Percentiles rank a stretch among this genome's conserved stretches.
Evolutionary conservation across 306 rosid species (phyloP).

Genomic region (Hippophae rhamnoides): DNA sequence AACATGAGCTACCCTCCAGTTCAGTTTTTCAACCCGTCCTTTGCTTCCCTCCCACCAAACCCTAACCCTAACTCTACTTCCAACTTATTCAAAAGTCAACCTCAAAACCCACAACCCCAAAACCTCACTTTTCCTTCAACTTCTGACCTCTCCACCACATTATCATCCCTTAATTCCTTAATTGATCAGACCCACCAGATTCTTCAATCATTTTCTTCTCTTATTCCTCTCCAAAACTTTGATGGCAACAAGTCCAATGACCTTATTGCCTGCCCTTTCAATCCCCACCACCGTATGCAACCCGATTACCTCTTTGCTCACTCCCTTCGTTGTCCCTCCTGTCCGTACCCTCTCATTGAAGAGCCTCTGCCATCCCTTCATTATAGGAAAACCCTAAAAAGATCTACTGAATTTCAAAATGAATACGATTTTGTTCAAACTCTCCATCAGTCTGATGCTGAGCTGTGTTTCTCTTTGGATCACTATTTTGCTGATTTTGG

Average conservation of each 20-base stretch:
- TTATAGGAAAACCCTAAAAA: conserved; percentile 44
- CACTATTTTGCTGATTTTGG: conserved; percentile 19
- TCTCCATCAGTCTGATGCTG: conserved; percentile 19
- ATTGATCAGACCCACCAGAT: conserved; percentile 27
- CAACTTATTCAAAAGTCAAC: conserved; percentile 1
- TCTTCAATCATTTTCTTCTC: conserved; percentile 26
- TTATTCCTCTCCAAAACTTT: conserved; percentile 27
- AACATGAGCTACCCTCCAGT: conserved; percentile 21
- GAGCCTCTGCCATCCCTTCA: conserved; percentile 24
- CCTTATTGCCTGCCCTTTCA: conserved; percentile 41
- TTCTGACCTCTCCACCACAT: conserved; percentile 24
- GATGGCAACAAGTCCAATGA: conserved; percentile 1
- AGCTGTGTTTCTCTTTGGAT: conserved; percentile 47
- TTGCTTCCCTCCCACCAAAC: conserved; percentile 16
- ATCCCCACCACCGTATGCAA: conserved; percentile 48
- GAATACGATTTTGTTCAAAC: conserved; percentile 11
- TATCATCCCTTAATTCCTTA: conserved; percentile 45
- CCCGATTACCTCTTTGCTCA: conserved; percentile 53
- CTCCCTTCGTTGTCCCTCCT: conserved; percentile 53
- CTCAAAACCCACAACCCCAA: conserved; percentile 13
- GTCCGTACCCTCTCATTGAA: conserved; percentile 31
- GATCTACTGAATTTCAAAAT: conserved; percentile 8
- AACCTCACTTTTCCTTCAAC: not conserved
- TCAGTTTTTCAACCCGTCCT: conserved; percentile 15
- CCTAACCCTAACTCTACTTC: conserved; percentile 21